These are phyloP conservation scores for Microsporum canis DNA, from an alignment of 2,329 filamentous ascomycete species.

Conservation along the genomic window DNA sequence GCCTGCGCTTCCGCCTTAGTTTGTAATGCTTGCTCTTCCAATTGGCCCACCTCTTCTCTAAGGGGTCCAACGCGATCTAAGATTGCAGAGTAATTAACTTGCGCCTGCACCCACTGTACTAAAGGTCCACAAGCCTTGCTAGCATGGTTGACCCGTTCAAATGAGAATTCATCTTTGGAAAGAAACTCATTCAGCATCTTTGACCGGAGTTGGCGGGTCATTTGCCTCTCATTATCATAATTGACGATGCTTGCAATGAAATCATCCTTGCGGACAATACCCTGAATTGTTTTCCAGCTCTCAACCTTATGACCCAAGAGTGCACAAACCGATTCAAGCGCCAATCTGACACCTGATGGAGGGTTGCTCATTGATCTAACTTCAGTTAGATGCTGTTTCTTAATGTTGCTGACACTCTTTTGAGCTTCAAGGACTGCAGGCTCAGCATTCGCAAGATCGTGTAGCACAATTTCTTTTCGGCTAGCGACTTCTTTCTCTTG, in stretches of 20 bases:
- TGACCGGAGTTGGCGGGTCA: slow-evolving; percentile 69
- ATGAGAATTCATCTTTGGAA: slow-evolving; percentile 89
- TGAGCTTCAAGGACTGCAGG: slow-evolving; percentile 87
- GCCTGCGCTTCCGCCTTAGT: slow-evolving; percentile 90
- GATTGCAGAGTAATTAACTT: slow-evolving; percentile 97
- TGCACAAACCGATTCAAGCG: slow-evolving; percentile 92
- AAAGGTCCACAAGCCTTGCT: slow-evolving; percentile 94
- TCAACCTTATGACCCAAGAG: slow-evolving; percentile 80
- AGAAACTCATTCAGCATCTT: slow-evolving; percentile 92
- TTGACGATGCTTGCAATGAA: slow-evolving; percentile 97
- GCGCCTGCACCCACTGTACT: slow-evolving; percentile 92
- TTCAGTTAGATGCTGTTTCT: slow-evolving; percentile 91
- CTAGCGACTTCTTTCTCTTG: slow-evolving; percentile 80
- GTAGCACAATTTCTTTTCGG: slow-evolving; percentile 71
- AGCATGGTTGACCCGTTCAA: slow-evolving; percentile 88
- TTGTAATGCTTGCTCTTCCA: slow-evolving; percentile 79
- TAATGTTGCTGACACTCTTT: slow-evolving; percentile 97
- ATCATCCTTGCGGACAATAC: slow-evolving; percentile 79
- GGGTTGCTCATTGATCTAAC: slow-evolving; percentile 94
- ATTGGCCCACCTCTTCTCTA: slow-evolving; percentile 72
- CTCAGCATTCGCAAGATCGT: slow-evolving; percentile 80
- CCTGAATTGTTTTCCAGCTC: slow-evolving; percentile 85
- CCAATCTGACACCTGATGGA: slow-evolving; percentile 77
- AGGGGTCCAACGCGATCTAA: slow-evolving; percentile 86
- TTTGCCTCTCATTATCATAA: slow-evolving; percentile 89